Conservation (phyloP, 2,329 filamentous ascomycete genomes). For the Colletotrichum paranaense region DNA sequence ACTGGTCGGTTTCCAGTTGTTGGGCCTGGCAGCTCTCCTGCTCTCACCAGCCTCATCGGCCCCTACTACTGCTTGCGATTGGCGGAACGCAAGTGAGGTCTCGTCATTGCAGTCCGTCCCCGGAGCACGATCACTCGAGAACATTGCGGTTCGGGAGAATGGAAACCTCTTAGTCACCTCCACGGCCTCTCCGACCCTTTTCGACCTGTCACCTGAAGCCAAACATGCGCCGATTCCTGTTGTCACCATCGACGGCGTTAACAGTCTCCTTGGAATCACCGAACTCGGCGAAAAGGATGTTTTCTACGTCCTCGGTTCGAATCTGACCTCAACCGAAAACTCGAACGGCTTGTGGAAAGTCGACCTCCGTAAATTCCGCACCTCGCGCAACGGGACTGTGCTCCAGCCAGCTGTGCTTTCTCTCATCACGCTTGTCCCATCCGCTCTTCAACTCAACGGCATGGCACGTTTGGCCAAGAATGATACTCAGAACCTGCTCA, state of each 20-base stretch:
- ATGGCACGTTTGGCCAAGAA: constrained; percentile 35
- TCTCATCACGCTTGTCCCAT: constrained; percentile 26
- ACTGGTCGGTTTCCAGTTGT: not conserved
- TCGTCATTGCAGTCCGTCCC: not conserved
- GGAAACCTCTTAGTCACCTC: constrained; percentile 37
- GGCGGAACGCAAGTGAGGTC: not conserved
- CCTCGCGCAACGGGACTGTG: not conserved
- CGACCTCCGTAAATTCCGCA: constrained; percentile 24
- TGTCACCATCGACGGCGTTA: constrained; percentile 14
- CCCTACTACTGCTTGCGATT: not conserved
- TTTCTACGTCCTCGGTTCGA: constrained; percentile 37
- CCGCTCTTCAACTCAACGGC: constrained; percentile 38
- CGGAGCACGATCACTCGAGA: constrained; percentile 37
- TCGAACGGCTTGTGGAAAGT: constrained; percentile 32
- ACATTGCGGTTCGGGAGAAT: constrained; percentile 37
- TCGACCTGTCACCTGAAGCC: constrained; percentile 6
- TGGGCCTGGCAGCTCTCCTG: not conserved
- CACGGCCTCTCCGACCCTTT: constrained; percentile 33
- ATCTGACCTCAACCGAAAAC: constrained; percentile 22
- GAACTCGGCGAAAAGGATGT: constrained; percentile 34
- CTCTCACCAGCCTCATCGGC: not conserved
- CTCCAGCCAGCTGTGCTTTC: constrained; percentile 1
- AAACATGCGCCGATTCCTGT: constrained; percentile 31
- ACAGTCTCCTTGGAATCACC: constrained; percentile 34
- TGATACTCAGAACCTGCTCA: constrained; percentile 36